These are phyloP conservation scores for Umbelopsis sp. DNA, from an alignment of 192 early-diverging fungal species.

Conservation along the genomic window DNA sequence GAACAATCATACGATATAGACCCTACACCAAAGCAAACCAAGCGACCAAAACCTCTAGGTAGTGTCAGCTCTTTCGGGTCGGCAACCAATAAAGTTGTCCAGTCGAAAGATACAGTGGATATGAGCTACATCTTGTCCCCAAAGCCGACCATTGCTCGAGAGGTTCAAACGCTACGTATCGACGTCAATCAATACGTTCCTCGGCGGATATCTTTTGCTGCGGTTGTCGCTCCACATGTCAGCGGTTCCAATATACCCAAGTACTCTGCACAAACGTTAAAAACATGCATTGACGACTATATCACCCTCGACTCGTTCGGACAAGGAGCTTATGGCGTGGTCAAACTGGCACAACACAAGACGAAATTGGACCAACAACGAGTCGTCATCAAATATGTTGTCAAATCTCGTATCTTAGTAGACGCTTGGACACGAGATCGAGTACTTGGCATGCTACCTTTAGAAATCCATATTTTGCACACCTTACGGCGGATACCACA, in stretches of 20 bases:
- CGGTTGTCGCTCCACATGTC: constrained; percentile 1
- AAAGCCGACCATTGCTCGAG: not conserved
- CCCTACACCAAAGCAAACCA: not conserved
- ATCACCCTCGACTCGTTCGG: constrained; percentile 64
- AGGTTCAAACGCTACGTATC: not conserved
- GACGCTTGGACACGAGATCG: constrained; percentile 72
- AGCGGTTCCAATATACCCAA: constrained; percentile 11
- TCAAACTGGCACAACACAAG: constrained; percentile 57
- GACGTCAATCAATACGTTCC: not conserved
- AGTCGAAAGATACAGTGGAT: constrained; percentile 6
- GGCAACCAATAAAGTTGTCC: constrained; percentile 27
- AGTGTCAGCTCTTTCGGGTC: constrained; percentile 16
- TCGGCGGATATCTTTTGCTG: constrained; percentile 5
- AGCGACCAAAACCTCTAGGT: not conserved
- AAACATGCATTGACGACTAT: constrained; percentile 57
- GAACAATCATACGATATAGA: not conserved
- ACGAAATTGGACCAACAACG: constrained; percentile 46
- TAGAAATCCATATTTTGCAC: constrained; percentile 77
- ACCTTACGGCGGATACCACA: constrained; percentile 57
- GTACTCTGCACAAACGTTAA: constrained; percentile 50
- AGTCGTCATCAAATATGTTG: constrained; percentile 73
- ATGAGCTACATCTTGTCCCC: not conserved
- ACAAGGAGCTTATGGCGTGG: constrained; percentile 72
- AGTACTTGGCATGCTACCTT: constrained; percentile 66
- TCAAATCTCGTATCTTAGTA: constrained; percentile 66